A percentile compares a stretch with the other conserved stretches of the same genome.
Evolutionary conservation across 2,329 filamentous ascomycete species (phyloP).

Genomic region (Talaromyces sp.): DNA sequence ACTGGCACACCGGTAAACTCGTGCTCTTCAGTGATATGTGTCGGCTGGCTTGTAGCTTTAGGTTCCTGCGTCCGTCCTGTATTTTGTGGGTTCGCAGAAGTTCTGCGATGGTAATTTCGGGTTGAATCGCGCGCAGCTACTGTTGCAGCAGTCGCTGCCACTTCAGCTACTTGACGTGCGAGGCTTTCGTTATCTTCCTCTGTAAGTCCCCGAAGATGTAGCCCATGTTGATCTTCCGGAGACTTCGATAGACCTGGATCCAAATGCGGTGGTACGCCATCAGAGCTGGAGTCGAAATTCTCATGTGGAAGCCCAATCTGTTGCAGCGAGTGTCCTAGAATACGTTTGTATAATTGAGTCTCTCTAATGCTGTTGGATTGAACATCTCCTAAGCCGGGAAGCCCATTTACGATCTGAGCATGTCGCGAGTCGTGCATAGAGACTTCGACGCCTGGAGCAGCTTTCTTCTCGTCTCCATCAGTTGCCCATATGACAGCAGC

Average conservation of each 20-base stretch:
- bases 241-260: conserved; percentile 66
- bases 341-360: conserved; percentile 85
- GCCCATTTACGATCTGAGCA: conserved; percentile 28
- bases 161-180: conserved; percentile 83
- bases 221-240: conserved; percentile 34
- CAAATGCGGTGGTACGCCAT: conserved; percentile 53
- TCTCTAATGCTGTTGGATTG: conserved; percentile 72
- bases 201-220: conserved; percentile 61
- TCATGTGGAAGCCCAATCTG: conserved; percentile 66
- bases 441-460: conserved; percentile 28
- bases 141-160: conserved; percentile 85
- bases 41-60: conserved; percentile 35
- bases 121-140: conserved; percentile 77
- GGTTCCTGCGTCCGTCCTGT: conserved; percentile 28
- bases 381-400: conserved; percentile 33
- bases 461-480: conserved; percentile 72
- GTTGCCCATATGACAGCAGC: conserved; percentile 96
- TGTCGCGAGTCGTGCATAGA: conserved; percentile 35
- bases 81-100: conserved; percentile 39
- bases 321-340: conserved; percentile 83
- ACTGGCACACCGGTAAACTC: conserved; percentile 45
- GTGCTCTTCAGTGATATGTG: conserved; percentile 41
- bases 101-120: conserved; percentile 48
- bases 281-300: conserved; percentile 24
- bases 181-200: conserved; percentile 78